These are phyloP conservation scores for Penicillium sp. DNA, from an alignment of 2,329 filamentous ascomycete species.

Conservation along the genomic window DNA sequence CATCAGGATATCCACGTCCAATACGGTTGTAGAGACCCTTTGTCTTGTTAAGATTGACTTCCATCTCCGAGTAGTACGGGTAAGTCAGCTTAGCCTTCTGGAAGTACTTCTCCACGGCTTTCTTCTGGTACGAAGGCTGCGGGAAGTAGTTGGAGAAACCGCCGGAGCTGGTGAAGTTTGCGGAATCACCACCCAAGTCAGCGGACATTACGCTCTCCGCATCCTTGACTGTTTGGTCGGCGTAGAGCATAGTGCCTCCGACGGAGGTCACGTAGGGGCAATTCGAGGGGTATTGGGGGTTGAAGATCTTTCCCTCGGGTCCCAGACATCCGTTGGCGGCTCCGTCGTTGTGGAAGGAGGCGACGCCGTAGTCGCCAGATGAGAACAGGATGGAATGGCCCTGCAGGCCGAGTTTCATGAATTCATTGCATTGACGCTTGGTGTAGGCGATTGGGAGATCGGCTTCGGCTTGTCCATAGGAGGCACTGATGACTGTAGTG, in stretches of 20 bases:
- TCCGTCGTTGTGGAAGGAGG: constrained; percentile 39
- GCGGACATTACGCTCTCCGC: constrained; percentile 33
- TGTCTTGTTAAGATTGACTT: constrained; percentile 36
- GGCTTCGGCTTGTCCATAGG: constrained; percentile 55
- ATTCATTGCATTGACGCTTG: constrained; percentile 46
- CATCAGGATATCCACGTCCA: constrained; percentile 51
- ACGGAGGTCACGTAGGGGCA: constrained; percentile 55
- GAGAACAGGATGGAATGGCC: constrained; percentile 32
- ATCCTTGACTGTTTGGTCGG: constrained; percentile 26
- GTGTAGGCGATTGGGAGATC: constrained; percentile 56
- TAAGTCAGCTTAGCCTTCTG: constrained; percentile 27
- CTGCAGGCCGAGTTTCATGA: constrained; percentile 51
- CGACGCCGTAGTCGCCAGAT: constrained; percentile 33
- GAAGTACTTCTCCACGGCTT: constrained; percentile 45
- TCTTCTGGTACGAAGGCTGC: constrained; percentile 43
- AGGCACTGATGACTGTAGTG: constrained; percentile 57
- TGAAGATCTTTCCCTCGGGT: constrained; percentile 44
- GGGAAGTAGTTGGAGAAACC: constrained; percentile 50
- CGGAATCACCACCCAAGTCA: constrained; percentile 24
- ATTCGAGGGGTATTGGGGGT: constrained; percentile 48
- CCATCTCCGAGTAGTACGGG: constrained; percentile 31
- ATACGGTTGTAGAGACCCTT: constrained; percentile 44
- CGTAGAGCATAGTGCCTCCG: constrained; percentile 38
- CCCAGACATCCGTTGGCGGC: constrained; percentile 39
- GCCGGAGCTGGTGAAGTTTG: constrained; percentile 42